Base-by-base conservation (phyloP, 2,329 filamentous ascomycete species). In the Tolypocladium sp. region DNA sequence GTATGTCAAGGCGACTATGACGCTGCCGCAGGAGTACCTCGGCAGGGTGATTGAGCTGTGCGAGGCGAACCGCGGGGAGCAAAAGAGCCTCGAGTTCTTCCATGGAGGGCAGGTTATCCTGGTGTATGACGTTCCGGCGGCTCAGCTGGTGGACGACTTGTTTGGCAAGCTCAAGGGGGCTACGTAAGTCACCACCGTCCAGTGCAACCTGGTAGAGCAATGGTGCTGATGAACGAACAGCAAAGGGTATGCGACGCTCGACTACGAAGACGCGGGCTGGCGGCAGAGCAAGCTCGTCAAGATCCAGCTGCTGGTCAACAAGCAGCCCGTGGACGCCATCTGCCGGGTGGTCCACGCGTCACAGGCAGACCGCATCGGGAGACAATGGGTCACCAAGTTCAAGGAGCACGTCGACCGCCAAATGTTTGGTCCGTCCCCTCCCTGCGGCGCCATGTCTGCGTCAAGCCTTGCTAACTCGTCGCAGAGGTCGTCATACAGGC, bases 211-310 rank as follows among this genome's bases (percentile, higher is more conserved):
- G 8, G 12, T 30, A 15, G 25, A 7, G 46, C 7, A 49, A 9
- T 9, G 46, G 8, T 20, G 10, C 46, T 49, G 25, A 49, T 15
- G 22, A 30, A 20, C 25, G 25, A 15, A 49, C 46, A 49, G 46
- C 7, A 97, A 96, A 72, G 94, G 94, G 13, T 99, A 99, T 67
- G 94, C 94, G 0, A 94, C 90, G 41, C 82, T 99, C 6, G 94
- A 99, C 73, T 99, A 99, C 71, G 94, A 99, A 75, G 94, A 99
- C 67, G 89, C 92, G 0, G 93, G 90, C 0, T 99, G 92, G 84
- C 85, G 88, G 27, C 77, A 83, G 61, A 91, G 89, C 68, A 86
- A 86, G 62, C 86, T 99, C 46, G 85, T 91, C 62, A 97, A 97
- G 74, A 81, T 99, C 41, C 92, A 97, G 71, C 79, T 99, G 2